Conservation (phyloP, 2,329 filamentous ascomycete species). For the Fusarium aywerte region DNA sequence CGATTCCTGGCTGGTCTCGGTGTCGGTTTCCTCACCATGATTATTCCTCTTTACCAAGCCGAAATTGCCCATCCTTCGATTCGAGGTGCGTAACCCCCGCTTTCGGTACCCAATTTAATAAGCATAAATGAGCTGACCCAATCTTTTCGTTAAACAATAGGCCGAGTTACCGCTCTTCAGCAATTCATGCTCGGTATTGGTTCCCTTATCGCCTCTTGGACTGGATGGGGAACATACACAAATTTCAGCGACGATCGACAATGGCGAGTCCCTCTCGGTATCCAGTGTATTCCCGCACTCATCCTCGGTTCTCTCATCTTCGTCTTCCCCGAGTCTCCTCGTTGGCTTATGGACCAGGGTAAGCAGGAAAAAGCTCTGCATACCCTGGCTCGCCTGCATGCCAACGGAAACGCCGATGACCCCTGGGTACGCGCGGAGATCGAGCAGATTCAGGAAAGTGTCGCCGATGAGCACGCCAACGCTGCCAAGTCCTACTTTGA, state of each 20-base stretch:
- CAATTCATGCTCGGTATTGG: constrained; percentile 87
- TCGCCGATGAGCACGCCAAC: constrained; percentile 68
- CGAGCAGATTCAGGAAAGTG: constrained; percentile 73
- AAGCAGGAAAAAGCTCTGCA: constrained; percentile 69
- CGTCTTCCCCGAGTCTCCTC: constrained; percentile 75
- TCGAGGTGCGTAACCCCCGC: constrained; percentile 64
- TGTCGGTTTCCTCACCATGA: constrained; percentile 38
- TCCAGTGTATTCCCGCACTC: constrained; percentile 76
- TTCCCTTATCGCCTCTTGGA: constrained; percentile 76
- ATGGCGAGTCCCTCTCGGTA: constrained; percentile 63
- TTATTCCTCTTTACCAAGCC: constrained; percentile 73
- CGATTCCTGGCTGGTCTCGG: constrained; percentile 73
- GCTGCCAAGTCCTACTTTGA: constrained; percentile 54
- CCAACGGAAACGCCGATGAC: constrained; percentile 72
- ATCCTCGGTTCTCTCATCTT: constrained; percentile 72
- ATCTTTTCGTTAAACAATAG: neutral
- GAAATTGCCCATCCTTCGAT: constrained; percentile 75
- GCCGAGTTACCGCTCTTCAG: constrained; percentile 67
- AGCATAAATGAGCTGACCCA: neutral
- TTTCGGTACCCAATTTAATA: constrained; percentile 53
- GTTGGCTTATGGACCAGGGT: constrained; percentile 80
- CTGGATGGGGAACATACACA: constrained; percentile 68
- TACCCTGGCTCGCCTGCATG: constrained; percentile 74
- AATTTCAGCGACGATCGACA: constrained; percentile 47
- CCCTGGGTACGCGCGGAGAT: constrained; percentile 77